Conservation (phyloP, 768 basidiomycete genomes). For the Hygrophoropsis aurantiaca region DNA sequence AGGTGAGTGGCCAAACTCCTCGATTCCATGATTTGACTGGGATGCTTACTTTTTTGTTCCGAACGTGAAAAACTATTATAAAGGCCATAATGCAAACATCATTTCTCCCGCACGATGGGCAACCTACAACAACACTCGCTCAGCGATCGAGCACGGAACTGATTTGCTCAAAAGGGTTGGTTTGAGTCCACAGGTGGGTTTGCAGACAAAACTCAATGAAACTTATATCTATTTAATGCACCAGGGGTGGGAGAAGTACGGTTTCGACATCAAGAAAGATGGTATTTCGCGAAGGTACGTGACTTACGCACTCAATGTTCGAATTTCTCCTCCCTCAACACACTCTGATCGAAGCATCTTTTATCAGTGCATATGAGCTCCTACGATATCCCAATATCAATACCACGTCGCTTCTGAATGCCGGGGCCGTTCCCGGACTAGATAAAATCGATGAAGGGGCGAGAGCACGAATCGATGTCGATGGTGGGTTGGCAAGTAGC, state of each 20-base stretch:
- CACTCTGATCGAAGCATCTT: slow-evolving; percentile 1
- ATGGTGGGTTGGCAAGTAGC: slow-evolving; percentile 63
- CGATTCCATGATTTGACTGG: neutral
- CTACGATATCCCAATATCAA: slow-evolving; percentile 59
- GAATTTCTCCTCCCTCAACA: too few species aligned
- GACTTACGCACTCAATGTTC: too few species aligned
- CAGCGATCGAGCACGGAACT: slow-evolving; percentile 33
- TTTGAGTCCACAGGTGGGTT: slow-evolving; percentile 43
- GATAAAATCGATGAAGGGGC: slow-evolving; percentile 47
- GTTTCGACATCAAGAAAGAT: slow-evolving; percentile 41
- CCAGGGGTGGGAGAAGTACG: slow-evolving; percentile 44
- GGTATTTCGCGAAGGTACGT: slow-evolving; percentile 44
- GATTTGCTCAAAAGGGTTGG: slow-evolving; percentile 32
- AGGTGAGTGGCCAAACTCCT: slow-evolving; percentile 38
- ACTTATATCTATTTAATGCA: neutral
- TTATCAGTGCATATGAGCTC: slow-evolving; percentile 70
- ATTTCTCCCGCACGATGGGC: slow-evolving; percentile 46
- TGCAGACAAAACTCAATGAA: slow-evolving; percentile 1
- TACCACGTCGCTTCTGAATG: slow-evolving; percentile 40
- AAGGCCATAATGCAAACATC: slow-evolving; percentile 42
- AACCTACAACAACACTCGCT: slow-evolving; percentile 31
- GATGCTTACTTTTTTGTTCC: neutral
- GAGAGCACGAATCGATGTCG: slow-evolving; percentile 63
- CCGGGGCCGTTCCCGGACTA: slow-evolving; percentile 43
- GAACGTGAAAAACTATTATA: too few species aligned